Conservation (phyloP, 345 rosid genomes). For the Ceriops decandra region DNA sequence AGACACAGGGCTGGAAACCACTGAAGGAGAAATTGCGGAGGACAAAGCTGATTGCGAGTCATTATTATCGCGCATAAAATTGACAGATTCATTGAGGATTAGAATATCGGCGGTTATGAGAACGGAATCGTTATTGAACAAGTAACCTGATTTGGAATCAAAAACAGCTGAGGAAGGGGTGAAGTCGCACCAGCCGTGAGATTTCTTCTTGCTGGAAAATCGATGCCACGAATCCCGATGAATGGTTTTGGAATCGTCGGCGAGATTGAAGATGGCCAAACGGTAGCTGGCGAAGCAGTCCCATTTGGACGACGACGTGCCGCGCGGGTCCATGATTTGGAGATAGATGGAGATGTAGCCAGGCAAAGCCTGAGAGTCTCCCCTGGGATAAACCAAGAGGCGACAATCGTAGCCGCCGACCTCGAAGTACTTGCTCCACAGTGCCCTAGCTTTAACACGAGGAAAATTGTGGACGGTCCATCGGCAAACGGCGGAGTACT, state of each 20-base stretch:
- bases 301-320: conserved; percentile 76
- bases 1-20: conserved; percentile 53
- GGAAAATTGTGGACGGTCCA: conserved; percentile 89
- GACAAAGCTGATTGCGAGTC: conserved; percentile 51
- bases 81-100: conserved; percentile 80
- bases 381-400: conserved; percentile 84
- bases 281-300: conserved; percentile 99
- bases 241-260: conserved; percentile 81
- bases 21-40: conserved; percentile 43
- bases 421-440: conserved; percentile 97
- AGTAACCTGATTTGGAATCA: conserved; percentile 78
- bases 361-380: conserved; percentile 93
- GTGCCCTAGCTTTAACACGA: conserved; percentile 79
- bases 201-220: conserved; percentile 89
- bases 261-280: conserved; percentile 65
- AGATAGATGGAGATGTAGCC: conserved; percentile 87
- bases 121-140: conserved; percentile 64
- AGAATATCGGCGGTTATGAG: conserved; percentile 86
- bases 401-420: conserved; percentile 99
- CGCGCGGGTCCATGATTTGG: conserved; percentile 98
- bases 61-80: conserved; percentile 72
- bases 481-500: conserved; percentile 72
- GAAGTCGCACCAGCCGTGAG: conserved; percentile 99
- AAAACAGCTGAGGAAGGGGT: conserved; percentile 74
- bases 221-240: conserved; percentile 99